These are phyloP conservation scores for Penstemon barbatus DNA, from an alignment of 257 asterid genomes.

Conservation along the genomic window DNA sequence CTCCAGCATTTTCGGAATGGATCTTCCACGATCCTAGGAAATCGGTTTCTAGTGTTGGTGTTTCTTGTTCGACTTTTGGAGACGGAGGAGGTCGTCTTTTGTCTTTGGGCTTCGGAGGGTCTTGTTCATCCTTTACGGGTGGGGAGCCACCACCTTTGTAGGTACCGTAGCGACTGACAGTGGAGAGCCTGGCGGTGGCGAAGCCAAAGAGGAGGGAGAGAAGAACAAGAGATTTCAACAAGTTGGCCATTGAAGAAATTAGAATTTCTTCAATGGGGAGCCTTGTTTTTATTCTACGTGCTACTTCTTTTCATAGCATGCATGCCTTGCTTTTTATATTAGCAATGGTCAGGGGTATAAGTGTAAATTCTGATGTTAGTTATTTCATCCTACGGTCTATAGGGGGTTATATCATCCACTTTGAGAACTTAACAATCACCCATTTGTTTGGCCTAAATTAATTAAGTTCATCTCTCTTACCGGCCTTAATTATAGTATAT, in stretches of 20 bases:
- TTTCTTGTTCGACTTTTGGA: not conserved
- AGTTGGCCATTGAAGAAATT: constrained; percentile 28
- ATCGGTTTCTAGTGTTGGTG: not conserved
- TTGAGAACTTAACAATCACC: no score
- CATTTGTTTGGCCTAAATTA: no score
- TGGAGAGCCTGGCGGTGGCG: constrained; percentile 11
- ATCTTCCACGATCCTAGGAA: constrained; percentile 53
- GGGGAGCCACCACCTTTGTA: not conserved
- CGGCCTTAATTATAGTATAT: no score
- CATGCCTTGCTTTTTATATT: constrained; percentile 13
- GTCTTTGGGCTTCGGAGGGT: not conserved
- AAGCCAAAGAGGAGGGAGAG: constrained; percentile 22
- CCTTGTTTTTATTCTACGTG: constrained; percentile 12
- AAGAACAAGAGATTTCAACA: constrained; percentile 34
- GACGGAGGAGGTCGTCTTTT: not conserved
- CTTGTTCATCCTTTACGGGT: not conserved
- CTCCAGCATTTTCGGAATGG: constrained; percentile 55
- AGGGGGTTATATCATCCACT: no score
- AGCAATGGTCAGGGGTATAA: not conserved
- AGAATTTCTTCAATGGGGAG: constrained; percentile 19
- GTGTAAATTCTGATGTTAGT: not conserved
- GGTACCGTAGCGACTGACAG: constrained; percentile 13
- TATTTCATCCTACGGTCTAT: no score
- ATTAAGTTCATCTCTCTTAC: no score
- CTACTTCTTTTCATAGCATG: not conserved